Evolutionary conservation across 1,284 basidiomycete genomes (phyloP), one percentile per base, ranked within the genome.

Genomic region (Acaromyces ingoldii): DNA sequence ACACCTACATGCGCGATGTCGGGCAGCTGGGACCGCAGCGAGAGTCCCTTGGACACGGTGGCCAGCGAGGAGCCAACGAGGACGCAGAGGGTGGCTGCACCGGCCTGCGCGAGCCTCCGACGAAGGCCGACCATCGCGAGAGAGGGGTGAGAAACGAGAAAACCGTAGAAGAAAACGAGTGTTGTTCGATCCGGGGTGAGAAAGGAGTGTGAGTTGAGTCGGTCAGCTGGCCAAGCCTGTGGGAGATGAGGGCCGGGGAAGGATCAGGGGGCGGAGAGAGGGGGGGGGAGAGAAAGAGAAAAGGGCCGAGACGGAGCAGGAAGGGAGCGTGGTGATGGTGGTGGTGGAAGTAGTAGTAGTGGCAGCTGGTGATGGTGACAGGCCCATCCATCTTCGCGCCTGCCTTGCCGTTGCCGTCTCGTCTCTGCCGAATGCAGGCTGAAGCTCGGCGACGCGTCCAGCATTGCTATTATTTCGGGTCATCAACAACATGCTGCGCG

Each of bases 1-100:
- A 53, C 47, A 3, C 62, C 65, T 19, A 55, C 60, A n/a, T 68
- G 58, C 9, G 67, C 71, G 13, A 73, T 59, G 21, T 28, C 39
- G 15, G 69, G 71, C 19, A 66, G 60, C 45, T 73, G 71, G 5
- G 51, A 28, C 15, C 39, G 31, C 6, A 68, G 49, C 15, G 67
- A n/a, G n/a, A n/a, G n/a, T n/a, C n/a, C n/a, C n/a, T n/a, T n/a
- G n/a, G n/a, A n/a, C n/a, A n/a, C n/a, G n/a, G n/a, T n/a, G n/a
- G n/a, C n/a, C n/a, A n/a, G n/a, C n/a, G 59, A 26, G 52, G 53
- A 13, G 57, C 40, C 2, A 71, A 59, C 9, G 47, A 40, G 4
- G n/a, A n/a, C n/a, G n/a, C n/a, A n/a, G n/a, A n/a, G n/a, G n/a
- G n/a, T n/a, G n/a, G n/a, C n/a, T n/a, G 63, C 53, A 2, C 47